Evolutionary conservation across 2,329 filamentous ascomycete genomes (phyloP).

Genomic region (Talaromyces sp.): DNA sequence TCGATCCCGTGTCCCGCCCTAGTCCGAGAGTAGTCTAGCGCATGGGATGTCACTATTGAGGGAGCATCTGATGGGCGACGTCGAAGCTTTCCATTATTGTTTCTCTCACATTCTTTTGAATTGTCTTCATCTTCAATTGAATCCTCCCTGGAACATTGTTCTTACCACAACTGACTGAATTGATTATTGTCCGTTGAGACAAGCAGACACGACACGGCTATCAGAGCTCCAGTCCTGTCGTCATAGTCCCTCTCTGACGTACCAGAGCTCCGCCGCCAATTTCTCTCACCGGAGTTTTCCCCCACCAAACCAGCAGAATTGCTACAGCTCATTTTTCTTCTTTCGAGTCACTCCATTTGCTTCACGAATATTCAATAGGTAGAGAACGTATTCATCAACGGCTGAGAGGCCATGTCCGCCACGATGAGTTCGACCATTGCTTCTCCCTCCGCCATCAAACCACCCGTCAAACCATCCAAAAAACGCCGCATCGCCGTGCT

Average conservation of each 20-base stretch:
- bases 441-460: conserved; percentile 18
- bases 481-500: conserved; percentile 78
- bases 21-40: neutral
- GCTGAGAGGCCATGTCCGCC: conserved; percentile 1
- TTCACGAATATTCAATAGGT: neutral
- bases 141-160: neutral
- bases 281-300: conserved; percentile 41
- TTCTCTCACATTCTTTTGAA: neutral
- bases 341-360: conserved; percentile 6
- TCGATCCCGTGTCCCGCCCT: conserved; percentile 1
- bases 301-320: conserved; percentile 25
- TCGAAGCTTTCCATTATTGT: neutral
- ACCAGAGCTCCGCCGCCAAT: conserved; percentile 27
- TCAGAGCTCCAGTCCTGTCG: conserved; percentile 7
- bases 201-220: neutral
- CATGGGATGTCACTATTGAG: neutral
- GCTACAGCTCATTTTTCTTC: conserved; percentile 21
- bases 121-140: neutral
- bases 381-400: neutral
- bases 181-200: neutral
- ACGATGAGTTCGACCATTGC: conserved; percentile 27
- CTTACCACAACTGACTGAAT: neutral
- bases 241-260: conserved; percentile 21
- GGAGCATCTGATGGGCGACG: neutral
- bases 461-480: conserved; percentile 43